phyloP scores from a whole-genome alignment of 768 basidiomycete genomes.

The Trametes villosa region DNA sequence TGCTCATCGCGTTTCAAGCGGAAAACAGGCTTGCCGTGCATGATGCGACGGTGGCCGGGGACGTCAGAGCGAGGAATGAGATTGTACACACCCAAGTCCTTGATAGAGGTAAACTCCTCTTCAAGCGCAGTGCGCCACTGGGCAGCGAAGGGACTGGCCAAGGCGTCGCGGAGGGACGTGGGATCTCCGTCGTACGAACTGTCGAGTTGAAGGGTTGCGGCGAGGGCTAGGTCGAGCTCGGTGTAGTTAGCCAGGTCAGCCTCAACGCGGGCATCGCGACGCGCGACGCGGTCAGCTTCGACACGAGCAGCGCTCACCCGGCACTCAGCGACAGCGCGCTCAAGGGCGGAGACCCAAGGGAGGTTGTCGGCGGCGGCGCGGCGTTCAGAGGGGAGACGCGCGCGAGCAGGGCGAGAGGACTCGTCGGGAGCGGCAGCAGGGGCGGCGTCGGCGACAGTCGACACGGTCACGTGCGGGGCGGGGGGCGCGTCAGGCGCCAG shows the following conservation, averaged over 20 bases:
- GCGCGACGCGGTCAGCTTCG: conserved; percentile 11
- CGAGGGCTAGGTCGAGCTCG: conserved; percentile 9
- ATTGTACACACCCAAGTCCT: conserved; percentile 24
- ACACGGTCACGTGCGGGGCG: not conserved
- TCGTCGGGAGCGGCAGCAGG: no score
- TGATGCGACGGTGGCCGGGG: conserved; percentile 3
- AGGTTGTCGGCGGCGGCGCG: conserved; percentile 12
- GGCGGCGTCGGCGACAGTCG: no score
- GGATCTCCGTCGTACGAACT: conserved; percentile 29
- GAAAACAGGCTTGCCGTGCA: no score
- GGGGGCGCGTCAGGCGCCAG: not conserved
- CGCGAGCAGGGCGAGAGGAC: not conserved
- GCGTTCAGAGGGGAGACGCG: conserved; percentile 13
- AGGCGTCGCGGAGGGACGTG: conserved; percentile 24
- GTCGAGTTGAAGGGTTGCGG: conserved; percentile 22
- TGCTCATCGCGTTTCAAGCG: no score
- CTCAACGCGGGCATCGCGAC: not conserved
- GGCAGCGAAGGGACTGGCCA: conserved; percentile 17
- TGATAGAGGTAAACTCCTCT: conserved; percentile 28
- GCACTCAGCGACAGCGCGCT: conserved; percentile 8
- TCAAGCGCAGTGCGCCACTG: conserved; percentile 31
- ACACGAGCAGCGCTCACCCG: conserved; percentile 12
- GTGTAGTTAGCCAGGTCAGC: not conserved
- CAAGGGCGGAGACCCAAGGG: not conserved
- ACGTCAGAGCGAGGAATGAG: conserved; percentile 29